Percentiles rank a stretch among this genome's conserved stretches.
phyloP scores from a whole-genome alignment of 495 filamentous ascomycete genomes.

The Pseudoneurospora amorphoporcata region DNA sequence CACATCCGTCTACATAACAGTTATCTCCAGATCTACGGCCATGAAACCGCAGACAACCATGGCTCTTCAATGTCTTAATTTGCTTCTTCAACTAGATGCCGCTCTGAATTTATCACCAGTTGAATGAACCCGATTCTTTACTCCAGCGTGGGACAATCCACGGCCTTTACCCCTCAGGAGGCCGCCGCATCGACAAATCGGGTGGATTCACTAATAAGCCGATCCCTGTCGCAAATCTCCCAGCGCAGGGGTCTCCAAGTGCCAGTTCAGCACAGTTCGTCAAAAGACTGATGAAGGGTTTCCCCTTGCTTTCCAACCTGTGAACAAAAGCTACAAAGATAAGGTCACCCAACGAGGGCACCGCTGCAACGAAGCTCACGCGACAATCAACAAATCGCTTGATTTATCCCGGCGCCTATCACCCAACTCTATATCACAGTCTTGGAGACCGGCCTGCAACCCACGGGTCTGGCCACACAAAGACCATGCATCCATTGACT shows the following conservation, averaged over 20 bases:
- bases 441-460: not conserved
- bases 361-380: not conserved
- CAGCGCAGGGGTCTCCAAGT: not conserved
- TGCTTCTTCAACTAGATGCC: not conserved
- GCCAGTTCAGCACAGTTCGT: not conserved
- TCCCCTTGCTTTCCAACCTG: not conserved
- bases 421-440: not conserved
- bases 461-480: not conserved
- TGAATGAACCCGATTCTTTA: not conserved
- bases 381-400: not conserved
- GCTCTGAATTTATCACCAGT: not conserved
- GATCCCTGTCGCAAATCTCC: conserved; percentile 10
- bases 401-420: not conserved
- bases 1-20: not conserved
- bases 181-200: conserved; percentile 1
- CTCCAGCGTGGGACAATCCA: not conserved
- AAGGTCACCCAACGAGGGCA: not conserved
- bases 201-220: not conserved
- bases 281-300: not conserved
- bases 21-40: not conserved
- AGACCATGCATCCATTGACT: not conserved
- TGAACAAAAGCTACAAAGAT: not conserved
- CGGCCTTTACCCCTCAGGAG: conserved; percentile 1
- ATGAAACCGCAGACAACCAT: not conserved
- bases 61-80: not conserved